phyloP scores from a whole-genome alignment of 2,329 filamentous ascomycete species.

The Penicillium capsulatum region DNA sequence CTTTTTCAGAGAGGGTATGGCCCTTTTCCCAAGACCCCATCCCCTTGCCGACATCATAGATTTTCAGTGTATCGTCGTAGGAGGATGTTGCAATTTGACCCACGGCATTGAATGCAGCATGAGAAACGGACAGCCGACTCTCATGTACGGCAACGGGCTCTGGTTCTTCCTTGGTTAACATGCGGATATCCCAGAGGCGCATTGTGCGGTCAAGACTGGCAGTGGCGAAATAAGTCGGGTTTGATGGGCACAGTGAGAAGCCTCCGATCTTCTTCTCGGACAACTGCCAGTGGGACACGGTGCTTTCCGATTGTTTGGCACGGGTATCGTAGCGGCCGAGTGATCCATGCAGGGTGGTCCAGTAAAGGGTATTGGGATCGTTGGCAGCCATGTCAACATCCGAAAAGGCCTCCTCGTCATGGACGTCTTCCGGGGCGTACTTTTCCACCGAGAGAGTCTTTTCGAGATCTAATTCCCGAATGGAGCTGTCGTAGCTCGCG shows the following conservation, averaged over 20 bases:
- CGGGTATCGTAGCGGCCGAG: slow-evolving; percentile 80
- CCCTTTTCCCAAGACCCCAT: slow-evolving; percentile 57
- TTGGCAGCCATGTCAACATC: slow-evolving; percentile 72
- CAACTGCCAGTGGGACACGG: slow-evolving; percentile 67
- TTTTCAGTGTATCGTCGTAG: slow-evolving; percentile 93
- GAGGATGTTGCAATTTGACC: slow-evolving; percentile 87
- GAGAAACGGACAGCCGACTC: slow-evolving; percentile 80
- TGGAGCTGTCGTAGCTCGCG: slow-evolving; percentile 87
- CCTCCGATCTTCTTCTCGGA: slow-evolving; percentile 94
- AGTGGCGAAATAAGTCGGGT: slow-evolving; percentile 79
- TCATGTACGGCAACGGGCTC: slow-evolving; percentile 74
- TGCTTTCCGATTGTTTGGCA: slow-evolving; percentile 46
- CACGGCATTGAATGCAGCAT: slow-evolving; percentile 80
- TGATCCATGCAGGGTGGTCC: slow-evolving; percentile 77
- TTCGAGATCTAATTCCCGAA: slow-evolving; percentile 77
- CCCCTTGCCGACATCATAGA: slow-evolving; percentile 69
- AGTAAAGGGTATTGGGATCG: slow-evolving; percentile 72
- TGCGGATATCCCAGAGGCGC: slow-evolving; percentile 88
- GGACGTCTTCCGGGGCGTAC: slow-evolving; percentile 67
- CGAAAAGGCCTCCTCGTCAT: slow-evolving; percentile 74
- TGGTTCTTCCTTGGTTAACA: slow-evolving; percentile 62
- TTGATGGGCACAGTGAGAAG: slow-evolving; percentile 75
- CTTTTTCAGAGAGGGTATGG: slow-evolving; percentile 54
- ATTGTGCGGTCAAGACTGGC: slow-evolving; percentile 85
- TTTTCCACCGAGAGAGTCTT: slow-evolving; percentile 76